A percentile compares a stretch with the other conserved stretches of the same genome.
Conservation (phyloP, 345 rosid genomes). For the Raphanus sativus region DNA sequence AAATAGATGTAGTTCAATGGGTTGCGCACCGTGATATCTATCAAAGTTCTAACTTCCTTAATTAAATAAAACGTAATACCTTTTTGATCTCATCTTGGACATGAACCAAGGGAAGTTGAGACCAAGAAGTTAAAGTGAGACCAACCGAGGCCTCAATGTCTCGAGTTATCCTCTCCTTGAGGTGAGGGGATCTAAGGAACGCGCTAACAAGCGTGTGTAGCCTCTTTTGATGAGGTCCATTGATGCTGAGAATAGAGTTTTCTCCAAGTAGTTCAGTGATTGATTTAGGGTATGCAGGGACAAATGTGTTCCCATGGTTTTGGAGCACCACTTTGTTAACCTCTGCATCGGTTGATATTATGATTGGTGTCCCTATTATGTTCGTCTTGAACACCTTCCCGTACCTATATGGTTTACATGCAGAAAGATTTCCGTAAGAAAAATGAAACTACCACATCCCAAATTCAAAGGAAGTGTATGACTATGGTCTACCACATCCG, state of each 20-base stretch:
- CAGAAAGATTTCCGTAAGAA: not conserved
- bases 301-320: slow-evolving; percentile 71
- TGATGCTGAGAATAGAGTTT: slow-evolving; percentile 74
- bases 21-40: not conserved
- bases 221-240: slow-evolving; percentile 70
- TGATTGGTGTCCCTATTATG: slow-evolving; percentile 86
- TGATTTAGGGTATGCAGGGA: slow-evolving; percentile 94
- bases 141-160: slow-evolving; percentile 60
- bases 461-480: not conserved
- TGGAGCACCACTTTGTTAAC: slow-evolving; percentile 88
- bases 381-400: slow-evolving; percentile 90
- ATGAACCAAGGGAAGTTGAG: slow-evolving; percentile 42
- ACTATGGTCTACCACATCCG: not conserved
- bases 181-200: slow-evolving; percentile 73
- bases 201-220: slow-evolving; percentile 74
- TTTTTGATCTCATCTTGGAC: slow-evolving; percentile 73
- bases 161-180: slow-evolving; percentile 62
- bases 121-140: slow-evolving; percentile 62
- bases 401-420: slow-evolving; percentile 43
- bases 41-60: not conserved
- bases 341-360: slow-evolving; percentile 87
- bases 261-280: slow-evolving; percentile 67
- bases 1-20: not conserved
- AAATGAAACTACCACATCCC: not conserved
- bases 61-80: slow-evolving; percentile 40